Evolutionary conservation across 495 filamentous ascomycete species (phyloP).

Genomic region (Aspergillus cavernicola): DNA sequence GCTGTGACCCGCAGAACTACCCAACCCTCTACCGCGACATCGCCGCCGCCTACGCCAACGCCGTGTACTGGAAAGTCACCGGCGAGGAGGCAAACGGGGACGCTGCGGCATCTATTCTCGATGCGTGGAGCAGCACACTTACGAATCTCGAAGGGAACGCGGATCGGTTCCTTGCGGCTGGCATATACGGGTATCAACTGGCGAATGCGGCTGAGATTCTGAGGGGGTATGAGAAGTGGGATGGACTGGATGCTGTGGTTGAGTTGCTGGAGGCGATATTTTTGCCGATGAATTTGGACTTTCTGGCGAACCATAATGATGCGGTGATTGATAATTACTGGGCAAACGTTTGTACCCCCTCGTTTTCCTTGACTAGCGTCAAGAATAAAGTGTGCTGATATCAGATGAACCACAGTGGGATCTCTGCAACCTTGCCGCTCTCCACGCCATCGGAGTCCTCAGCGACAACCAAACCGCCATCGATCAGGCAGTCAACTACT

Average conservation of each 20-base stretch:
- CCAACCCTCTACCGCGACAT: slow-evolving; percentile 34
- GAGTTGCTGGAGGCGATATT: slow-evolving; percentile 31
- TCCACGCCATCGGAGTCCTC: slow-evolving; percentile 37
- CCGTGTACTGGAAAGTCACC: slow-evolving; percentile 39
- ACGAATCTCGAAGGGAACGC: slow-evolving; percentile 28
- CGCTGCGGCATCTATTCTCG: slow-evolving; percentile 31
- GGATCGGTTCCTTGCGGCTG: slow-evolving; percentile 40
- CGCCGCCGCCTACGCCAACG: slow-evolving; percentile 36
- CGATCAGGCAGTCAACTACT: slow-evolving; percentile 32
- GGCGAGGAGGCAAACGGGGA: slow-evolving; percentile 32
- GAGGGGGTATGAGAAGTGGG: slow-evolving; percentile 34
- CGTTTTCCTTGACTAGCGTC: not conserved
- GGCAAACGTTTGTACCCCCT: slow-evolving; percentile 25
- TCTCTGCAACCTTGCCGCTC: slow-evolving; percentile 38
- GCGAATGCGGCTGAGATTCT: slow-evolving; percentile 45
- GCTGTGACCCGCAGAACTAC: slow-evolving; percentile 35
- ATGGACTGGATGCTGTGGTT: slow-evolving; percentile 15
- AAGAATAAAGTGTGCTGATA: too few species aligned
- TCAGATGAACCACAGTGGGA: slow-evolving; percentile 42
- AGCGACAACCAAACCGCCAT: slow-evolving; percentile 40
- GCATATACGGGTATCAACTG: slow-evolving; percentile 44
- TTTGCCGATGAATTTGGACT: slow-evolving; percentile 31
- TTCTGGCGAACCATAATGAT: slow-evolving; percentile 31
- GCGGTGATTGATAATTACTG: slow-evolving; percentile 33
- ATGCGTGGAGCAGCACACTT: slow-evolving; percentile 37